Base-by-base conservation (phyloP, 1,284 basidiomycete species). In the Marasmius fiardii region DNA sequence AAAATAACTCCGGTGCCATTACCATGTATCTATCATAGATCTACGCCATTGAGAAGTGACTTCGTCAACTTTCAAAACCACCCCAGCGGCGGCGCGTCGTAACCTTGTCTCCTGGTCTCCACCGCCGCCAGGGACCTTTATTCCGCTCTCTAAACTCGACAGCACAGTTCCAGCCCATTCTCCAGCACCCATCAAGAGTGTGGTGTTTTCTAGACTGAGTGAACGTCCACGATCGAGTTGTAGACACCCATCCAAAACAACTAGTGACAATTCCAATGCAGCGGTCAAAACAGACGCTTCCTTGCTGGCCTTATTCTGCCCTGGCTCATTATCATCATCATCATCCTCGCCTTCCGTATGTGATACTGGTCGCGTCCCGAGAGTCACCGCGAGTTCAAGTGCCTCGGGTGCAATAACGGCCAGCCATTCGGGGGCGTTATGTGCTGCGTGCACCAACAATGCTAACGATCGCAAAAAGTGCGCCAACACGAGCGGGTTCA, bases 91-190 rank as follows among this genome's bases (percentile, higher is more conserved):
- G 0, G 85, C 85, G 51, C 85, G 81, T 50, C 79, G 80, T 41
- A 92, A 66, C 56, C 80, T 79, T 3, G 72, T 65, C 64, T 85
- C 86, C 52, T 84, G 77, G 21, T 67, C 65, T 0, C 87, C 90
- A n/a, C 89, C 90, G 28, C 82, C 82, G 4, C 86, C 89, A 39
- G 75, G 71, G 4, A 85, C 73, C 53, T 74, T 78, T 33, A 79
- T 67, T 0, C 92, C 92, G 53, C 78, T 78, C 60, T 91, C 90
- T 55, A 93, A 68, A 33, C 68, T 69, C 6, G 76, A 71, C 63
- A 95, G 90, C 2, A 95, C 76, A 37, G 75, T 76, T 6, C 77
- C 77, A 0, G 90, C 92, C 93, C 93, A 97, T 65, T 94, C 91
- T 8, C 86, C 85, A 0, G 81, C 71, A 0, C 86, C 87, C 18